These are phyloP conservation scores for Mycena amicta DNA, from an alignment of 768 basidiomycete species.

Conservation along the genomic window DNA sequence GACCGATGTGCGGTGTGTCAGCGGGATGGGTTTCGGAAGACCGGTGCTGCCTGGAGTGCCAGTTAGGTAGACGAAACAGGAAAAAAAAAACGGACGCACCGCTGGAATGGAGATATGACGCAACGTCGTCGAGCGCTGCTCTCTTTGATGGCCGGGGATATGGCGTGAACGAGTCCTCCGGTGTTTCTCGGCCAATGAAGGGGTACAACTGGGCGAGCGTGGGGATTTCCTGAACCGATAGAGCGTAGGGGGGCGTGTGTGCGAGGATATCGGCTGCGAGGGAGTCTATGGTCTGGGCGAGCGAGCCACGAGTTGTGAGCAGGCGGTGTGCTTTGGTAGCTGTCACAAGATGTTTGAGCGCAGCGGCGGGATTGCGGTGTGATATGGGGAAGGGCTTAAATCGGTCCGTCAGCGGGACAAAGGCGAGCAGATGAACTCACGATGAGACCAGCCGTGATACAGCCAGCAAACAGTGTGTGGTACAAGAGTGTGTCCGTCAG, in stretches of 20 bases:
- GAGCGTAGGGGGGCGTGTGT: constrained; percentile 19
- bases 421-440: constrained; percentile 24
- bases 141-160: constrained; percentile 25
- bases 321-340: constrained; percentile 41
- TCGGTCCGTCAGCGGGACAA: not conserved
- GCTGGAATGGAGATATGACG: constrained; percentile 44
- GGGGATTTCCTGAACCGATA: constrained; percentile 38
- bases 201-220: constrained; percentile 39
- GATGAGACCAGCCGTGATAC: constrained; percentile 38
- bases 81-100: too few relatives aligned
- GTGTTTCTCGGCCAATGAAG: constrained; percentile 39
- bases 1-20: not conserved
- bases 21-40: constrained; percentile 4
- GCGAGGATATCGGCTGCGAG: constrained; percentile 26
- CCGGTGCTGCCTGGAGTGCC: constrained; percentile 10
- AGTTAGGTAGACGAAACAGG: too few relatives aligned
- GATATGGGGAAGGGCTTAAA: constrained; percentile 44
- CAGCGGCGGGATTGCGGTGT: constrained; percentile 40
- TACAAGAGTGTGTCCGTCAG: constrained; percentile 40
- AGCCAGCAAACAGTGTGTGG: constrained; percentile 42
- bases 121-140: constrained; percentile 26
- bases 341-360: constrained; percentile 37
- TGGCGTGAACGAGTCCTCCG: constrained; percentile 29
- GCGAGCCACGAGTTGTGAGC: constrained; percentile 31
- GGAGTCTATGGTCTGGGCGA: constrained; percentile 30